Conservation (phyloP, 179 eudicot genomes). For the Camellia oleifera region DNA sequence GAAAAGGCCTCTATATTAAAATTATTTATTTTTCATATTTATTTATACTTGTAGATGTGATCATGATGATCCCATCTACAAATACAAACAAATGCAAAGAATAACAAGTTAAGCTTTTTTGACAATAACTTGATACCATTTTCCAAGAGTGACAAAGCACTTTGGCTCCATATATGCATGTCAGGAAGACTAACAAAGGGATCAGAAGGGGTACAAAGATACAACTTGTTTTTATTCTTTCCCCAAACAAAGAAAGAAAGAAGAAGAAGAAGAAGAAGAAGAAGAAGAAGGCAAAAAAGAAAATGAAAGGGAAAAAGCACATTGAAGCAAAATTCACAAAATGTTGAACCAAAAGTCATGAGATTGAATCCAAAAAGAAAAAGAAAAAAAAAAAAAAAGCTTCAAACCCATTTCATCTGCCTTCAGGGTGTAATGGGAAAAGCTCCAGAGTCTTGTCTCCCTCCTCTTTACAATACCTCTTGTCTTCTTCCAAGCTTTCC, state of each 20-base stretch:
- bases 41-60: too few species aligned
- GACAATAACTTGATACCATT: background rate
- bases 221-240: conserved; percentile 54
- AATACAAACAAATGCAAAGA: background rate
- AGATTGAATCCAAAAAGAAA: background rate
- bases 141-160: conserved; percentile 15
- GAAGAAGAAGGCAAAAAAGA: conserved; percentile 28
- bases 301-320: background rate
- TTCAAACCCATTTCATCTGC: conserved; percentile 28
- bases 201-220: conserved; percentile 15
- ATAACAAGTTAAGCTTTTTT: too few species aligned
- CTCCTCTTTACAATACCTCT: conserved; percentile 22
- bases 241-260: conserved; percentile 36
- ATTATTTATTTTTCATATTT: too few species aligned
- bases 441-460: conserved; percentile 68
- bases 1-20: too few species aligned
- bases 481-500: conserved; percentile 35
- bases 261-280: conserved; percentile 41
- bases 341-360: background rate
- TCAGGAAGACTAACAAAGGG: conserved; percentile 16
- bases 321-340: conserved; percentile 9
- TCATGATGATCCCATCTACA: background rate
- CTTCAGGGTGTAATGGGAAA: conserved; percentile 84
- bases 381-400: background rate
- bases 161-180: conserved; percentile 5